These are phyloP conservation scores for Cantharellus cinnabarinus DNA, from an alignment of 768 basidiomycete genomes.

Conservation along the genomic window DNA sequence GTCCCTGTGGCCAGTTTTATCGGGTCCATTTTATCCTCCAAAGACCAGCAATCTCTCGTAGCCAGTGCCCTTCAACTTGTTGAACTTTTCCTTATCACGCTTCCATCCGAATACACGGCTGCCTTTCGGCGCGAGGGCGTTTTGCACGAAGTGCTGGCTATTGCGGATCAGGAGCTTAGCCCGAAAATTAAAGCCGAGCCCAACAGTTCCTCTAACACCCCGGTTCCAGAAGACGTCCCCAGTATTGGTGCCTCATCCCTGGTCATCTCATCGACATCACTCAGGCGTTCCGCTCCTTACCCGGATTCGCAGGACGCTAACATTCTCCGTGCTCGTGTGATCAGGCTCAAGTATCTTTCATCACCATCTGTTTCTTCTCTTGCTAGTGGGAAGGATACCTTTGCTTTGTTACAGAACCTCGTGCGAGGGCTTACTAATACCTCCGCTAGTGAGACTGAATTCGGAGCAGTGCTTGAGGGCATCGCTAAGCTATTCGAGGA, in stretches of 20 bases:
- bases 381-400: conserved; percentile 37
- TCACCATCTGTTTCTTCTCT: conserved; percentile 26
- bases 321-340: conserved; percentile 75
- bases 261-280: background rate
- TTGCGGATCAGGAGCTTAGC: conserved; percentile 44
- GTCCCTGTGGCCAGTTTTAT: conserved; percentile 93
- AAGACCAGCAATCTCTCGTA: conserved; percentile 72
- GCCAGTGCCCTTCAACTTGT: conserved; percentile 83
- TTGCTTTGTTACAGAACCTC: conserved; percentile 29
- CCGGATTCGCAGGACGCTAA: conserved; percentile 79
- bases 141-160: conserved; percentile 73
- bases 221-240: background rate
- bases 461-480: conserved; percentile 41
- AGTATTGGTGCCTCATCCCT: background rate
- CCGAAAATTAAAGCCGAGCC: conserved; percentile 5
- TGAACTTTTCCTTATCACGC: conserved; percentile 70
- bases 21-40: conserved; percentile 80
- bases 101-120: conserved; percentile 67
- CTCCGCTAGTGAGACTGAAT: conserved; percentile 39
- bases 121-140: conserved; percentile 90
- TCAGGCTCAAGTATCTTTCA: conserved; percentile 58
- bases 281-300: conserved; percentile 25
- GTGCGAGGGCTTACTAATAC: conserved; percentile 41
- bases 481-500: conserved; percentile 67
- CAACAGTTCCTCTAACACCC: background rate